Base-by-base conservation (phyloP, 2,329 filamentous ascomycete species). In the Aspergillus fructus region DNA sequence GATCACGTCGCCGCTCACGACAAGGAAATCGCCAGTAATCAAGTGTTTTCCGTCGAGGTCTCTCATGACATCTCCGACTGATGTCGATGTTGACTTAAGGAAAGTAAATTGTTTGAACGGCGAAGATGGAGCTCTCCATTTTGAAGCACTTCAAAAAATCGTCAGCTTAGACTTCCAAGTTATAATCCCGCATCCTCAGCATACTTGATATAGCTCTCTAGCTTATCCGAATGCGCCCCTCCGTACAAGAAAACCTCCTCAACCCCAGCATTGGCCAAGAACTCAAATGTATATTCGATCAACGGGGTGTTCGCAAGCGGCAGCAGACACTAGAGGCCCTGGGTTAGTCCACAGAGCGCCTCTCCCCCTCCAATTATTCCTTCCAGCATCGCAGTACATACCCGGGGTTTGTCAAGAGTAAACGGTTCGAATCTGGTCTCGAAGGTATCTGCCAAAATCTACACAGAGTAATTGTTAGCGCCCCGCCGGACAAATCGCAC, bases 251-350 rank as follows among this genome's bases (percentile, higher is more conserved):
- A 96, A 53, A 97, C 89, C 64, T 97, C 91, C 66, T 94, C 87
- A n/a, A 97, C 92, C 57, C 93, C 92, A 58, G 94, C 92, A 83
- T 93, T 93, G 63, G 92, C 92, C 1, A 99, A 86, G 69, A 96
- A 97, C 71, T 97, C 93, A 68, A 97, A 87, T 4, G 93, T 97
- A 74, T 99, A 97, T 75, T 99, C 94, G 77, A 99, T 96, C 62
- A 99, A 81, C 37, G 94, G 93, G 2, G 89, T 93, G 74, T 97
- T 97, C 59, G 91, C 94, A 59, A 99, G 83, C 11, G 93, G 92
- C 6, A 99, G 82, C 33, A 99, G 88, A 79, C 94, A 97, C 90
- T 96, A 68, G 30, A n/a, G 15, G 30, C 15, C 27, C 12, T 19
- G 39, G 6, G 27, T 58, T 21, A 60, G 50, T 39, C 46, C 50